Evolutionary conservation across 2,329 filamentous ascomycete species (phyloP).

Genomic region (Beauveria sp.): DNA sequence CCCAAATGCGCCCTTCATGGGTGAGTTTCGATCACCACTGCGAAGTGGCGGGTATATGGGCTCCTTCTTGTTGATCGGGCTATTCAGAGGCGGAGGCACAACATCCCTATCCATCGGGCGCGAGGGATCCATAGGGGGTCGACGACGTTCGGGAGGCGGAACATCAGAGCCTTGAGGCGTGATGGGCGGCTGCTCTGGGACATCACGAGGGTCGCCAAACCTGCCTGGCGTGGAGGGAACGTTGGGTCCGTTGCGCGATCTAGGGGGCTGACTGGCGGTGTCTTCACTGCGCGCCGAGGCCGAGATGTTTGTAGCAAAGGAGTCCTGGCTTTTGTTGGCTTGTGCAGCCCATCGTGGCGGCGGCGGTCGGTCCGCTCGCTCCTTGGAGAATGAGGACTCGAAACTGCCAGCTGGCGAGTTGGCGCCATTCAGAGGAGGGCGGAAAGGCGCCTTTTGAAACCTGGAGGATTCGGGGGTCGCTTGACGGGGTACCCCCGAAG

Average conservation of each 20-base stretch:
- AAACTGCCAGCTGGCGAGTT: constrained; percentile 45
- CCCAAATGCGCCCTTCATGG: constrained; percentile 33
- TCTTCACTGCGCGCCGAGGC: constrained; percentile 43
- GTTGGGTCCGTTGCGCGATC: constrained; percentile 43
- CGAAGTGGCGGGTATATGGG: constrained; percentile 41
- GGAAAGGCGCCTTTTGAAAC: constrained; percentile 17
- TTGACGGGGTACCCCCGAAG: constrained; percentile 2
- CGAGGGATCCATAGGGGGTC: constrained; percentile 58
- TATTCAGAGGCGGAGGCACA: constrained; percentile 52
- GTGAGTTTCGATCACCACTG: constrained; percentile 40
- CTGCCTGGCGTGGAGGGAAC: constrained; percentile 32
- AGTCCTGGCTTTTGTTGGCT: constrained; percentile 52
- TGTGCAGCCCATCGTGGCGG: constrained; percentile 40
- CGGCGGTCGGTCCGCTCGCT: constrained; percentile 24
- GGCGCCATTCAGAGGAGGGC: constrained; percentile 32
- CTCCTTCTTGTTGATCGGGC: constrained; percentile 36
- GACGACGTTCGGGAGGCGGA: constrained; percentile 51
- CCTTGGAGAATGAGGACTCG: constrained; percentile 37
- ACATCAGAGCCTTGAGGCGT: constrained; percentile 21
- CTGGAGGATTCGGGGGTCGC: constrained; percentile 14
- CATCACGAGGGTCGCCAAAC: constrained; percentile 25
- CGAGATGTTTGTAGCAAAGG: constrained; percentile 39
- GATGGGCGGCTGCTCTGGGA: constrained; percentile 4
- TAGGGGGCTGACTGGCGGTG: constrained; percentile 39
- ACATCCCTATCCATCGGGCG: constrained; percentile 47